Conservation (phyloP, 768 basidiomycete genomes). For the Termitomyces sp. region DNA sequence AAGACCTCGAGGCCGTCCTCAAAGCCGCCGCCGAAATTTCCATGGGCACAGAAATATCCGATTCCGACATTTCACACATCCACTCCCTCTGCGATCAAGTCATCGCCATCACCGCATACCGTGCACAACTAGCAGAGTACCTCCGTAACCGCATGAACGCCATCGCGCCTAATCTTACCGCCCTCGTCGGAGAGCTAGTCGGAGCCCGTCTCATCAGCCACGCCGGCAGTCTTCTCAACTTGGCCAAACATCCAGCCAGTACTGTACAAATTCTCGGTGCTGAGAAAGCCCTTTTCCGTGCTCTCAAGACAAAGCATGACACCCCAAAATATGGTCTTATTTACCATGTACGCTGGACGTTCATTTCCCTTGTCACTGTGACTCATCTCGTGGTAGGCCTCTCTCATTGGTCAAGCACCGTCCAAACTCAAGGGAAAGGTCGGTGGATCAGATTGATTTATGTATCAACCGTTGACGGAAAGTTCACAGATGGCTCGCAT, state of each 20-base stretch:
- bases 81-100: conserved; percentile 97
- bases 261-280: conserved; percentile 98
- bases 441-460: not conserved
- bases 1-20: conserved; percentile 93
- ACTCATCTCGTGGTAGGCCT: conserved; percentile 52
- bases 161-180: conserved; percentile 95
- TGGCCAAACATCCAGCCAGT: conserved; percentile 97
- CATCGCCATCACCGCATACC: conserved; percentile 93
- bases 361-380: not conserved
- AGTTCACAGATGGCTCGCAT: conserved; percentile 89
- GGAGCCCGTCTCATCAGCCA: conserved; percentile 93
- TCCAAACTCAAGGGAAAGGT: conserved; percentile 98
- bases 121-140: conserved; percentile 93
- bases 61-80: conserved; percentile 95
- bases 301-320: conserved; percentile 98
- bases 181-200: conserved; percentile 88
- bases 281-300: conserved; percentile 97
- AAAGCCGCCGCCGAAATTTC: conserved; percentile 97
- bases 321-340: conserved; percentile 99
- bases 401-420: conserved; percentile 94
- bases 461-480: not conserved
- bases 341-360: conserved; percentile 71
- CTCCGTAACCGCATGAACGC: conserved; percentile 97
- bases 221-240: conserved; percentile 90
- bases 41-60: conserved; percentile 99